Conservation (phyloP, 805 yeast genomes). For the Komagataella pastoris region DNA sequence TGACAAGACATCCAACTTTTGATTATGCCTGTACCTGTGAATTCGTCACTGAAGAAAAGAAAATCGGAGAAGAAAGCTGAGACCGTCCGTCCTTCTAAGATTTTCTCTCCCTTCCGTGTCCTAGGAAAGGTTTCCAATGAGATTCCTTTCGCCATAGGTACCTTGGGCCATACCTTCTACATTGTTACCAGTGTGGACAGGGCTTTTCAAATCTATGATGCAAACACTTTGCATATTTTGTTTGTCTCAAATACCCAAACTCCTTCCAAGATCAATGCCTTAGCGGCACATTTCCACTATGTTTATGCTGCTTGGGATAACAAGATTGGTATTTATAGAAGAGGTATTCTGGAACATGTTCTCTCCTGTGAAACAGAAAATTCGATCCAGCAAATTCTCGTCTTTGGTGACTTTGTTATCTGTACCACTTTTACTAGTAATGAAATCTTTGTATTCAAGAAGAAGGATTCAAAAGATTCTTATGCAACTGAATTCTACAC, state of each 20-base stretch:
- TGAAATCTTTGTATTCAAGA: slow-evolving; percentile 40
- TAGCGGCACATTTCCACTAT: slow-evolving; percentile 73
- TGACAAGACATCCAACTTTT: slow-evolving; percentile 1
- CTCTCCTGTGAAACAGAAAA: slow-evolving; percentile 10
- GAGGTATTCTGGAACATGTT: slow-evolving; percentile 54
- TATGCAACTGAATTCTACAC: slow-evolving; percentile 58
- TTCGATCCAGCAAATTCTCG: slow-evolving; percentile 33
- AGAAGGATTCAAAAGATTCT: slow-evolving; percentile 23
- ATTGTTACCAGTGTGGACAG: slow-evolving; percentile 84
- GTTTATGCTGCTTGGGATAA: slow-evolving; percentile 69
- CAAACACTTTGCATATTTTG: slow-evolving; percentile 66
- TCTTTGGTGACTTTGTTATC: slow-evolving; percentile 72
- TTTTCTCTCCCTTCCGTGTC: slow-evolving; percentile 63
- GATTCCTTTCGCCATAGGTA: slow-evolving; percentile 77
- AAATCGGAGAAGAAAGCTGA: slow-evolving; percentile 1
- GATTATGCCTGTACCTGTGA: slow-evolving; percentile 2
- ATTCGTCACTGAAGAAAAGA: slow-evolving; percentile 3
- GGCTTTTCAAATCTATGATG: slow-evolving; percentile 88
- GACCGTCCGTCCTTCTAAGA: slow-evolving; percentile 27
- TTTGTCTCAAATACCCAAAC: slow-evolving; percentile 81
- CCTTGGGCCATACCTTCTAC: slow-evolving; percentile 78
- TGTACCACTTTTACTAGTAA: slow-evolving; percentile 20
- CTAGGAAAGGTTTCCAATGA: slow-evolving; percentile 85
- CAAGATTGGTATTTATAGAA: slow-evolving; percentile 61
- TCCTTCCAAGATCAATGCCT: slow-evolving; percentile 48